Evolutionary conservation across 768 basidiomycete genomes (phyloP).

Genomic region (Suillus subalutaceus): DNA sequence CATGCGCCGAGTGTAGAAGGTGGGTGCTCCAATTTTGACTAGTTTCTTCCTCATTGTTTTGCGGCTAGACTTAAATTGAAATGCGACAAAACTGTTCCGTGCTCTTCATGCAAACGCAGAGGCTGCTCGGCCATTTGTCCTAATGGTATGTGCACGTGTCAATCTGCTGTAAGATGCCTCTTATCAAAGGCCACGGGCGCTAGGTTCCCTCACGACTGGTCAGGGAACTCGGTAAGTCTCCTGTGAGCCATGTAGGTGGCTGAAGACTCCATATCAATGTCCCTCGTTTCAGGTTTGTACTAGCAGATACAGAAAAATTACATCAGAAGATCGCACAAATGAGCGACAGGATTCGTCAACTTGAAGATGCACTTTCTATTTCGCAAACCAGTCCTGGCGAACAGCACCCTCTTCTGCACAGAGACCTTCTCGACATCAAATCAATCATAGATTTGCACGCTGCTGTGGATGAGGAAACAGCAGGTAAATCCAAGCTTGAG

Average conservation of each 20-base stretch:
- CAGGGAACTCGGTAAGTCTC: slow-evolving; percentile 69
- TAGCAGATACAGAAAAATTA: slow-evolving; percentile 71
- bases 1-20: slow-evolving; percentile 69
- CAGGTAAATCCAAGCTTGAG: slow-evolving; percentile 29
- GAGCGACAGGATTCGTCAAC: slow-evolving; percentile 70
- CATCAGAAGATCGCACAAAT: slow-evolving; percentile 69
- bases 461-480: slow-evolving; percentile 47
- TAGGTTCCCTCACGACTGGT: slow-evolving; percentile 70
- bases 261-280: slow-evolving; percentile 7
- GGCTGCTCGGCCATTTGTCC: slow-evolving; percentile 81
- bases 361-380: slow-evolving; percentile 68
- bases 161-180: not conserved
- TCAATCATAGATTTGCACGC: slow-evolving; percentile 70
- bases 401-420: slow-evolving; percentile 58
- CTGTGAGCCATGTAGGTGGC: not conserved
- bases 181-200: not conserved
- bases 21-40: slow-evolving; percentile 27
- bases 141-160: slow-evolving; percentile 43
- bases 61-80: slow-evolving; percentile 61
- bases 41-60: not conserved
- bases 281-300: slow-evolving; percentile 53
- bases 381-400: slow-evolving; percentile 55
- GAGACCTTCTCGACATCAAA: slow-evolving; percentile 66
- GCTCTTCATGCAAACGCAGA: slow-evolving; percentile 64
- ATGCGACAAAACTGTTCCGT: slow-evolving; percentile 71